Conservation (phyloP, 78 protist species). For the Planoprotostelium fungivorum region DNA sequence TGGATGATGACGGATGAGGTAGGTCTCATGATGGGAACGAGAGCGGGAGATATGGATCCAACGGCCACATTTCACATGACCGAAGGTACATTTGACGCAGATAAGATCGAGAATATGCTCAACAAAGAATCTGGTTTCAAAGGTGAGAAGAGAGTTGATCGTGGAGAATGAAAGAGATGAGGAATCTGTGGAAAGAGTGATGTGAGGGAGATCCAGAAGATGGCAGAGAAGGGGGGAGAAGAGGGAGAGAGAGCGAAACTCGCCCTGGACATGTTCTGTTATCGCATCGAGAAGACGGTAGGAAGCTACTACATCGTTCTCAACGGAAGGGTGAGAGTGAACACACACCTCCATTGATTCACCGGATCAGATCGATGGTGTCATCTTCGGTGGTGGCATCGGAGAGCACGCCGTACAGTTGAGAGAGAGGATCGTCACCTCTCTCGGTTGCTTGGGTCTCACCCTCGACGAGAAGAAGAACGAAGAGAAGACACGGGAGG, state of each 20-base stretch:
- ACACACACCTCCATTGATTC: no score
- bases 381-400: background rate
- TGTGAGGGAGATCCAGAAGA: background rate
- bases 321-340: background rate
- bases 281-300: background rate
- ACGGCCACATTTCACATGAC: background rate
- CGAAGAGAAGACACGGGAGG: background rate
- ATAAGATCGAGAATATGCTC: background rate
- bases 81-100: background rate
- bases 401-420: background rate
- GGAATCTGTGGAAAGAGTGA: background rate
- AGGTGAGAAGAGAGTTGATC: background rate
- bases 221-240: background rate
- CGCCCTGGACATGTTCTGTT: background rate
- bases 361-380: background rate
- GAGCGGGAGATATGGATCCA: background rate
- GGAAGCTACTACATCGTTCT: background rate
- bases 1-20: no score
- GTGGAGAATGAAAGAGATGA: no score
- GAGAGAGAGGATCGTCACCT: background rate
- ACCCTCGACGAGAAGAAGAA: background rate
- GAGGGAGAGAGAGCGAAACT: background rate
- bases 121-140: background rate
- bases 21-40: background rate
- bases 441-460: background rate